These are phyloP conservation scores for Obba rivulosa DNA, from an alignment of 768 basidiomycete genomes.

Conservation along the genomic window DNA sequence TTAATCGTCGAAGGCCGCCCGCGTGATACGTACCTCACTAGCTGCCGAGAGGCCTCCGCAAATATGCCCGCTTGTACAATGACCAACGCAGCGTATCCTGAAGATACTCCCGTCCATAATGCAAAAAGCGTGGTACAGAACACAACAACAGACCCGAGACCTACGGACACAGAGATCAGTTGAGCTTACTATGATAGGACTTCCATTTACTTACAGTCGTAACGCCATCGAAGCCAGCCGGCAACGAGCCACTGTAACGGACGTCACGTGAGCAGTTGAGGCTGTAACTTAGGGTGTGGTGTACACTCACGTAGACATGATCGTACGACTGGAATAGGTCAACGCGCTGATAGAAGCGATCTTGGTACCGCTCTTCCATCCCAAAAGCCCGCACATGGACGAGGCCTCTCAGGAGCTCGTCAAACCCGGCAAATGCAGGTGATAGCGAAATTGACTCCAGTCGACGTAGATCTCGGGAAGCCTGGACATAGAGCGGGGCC, in stretches of 20 bases:
- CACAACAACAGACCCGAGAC: conserved; percentile 67
- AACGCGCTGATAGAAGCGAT: conserved; percentile 55
- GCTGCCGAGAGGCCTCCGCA: conserved; percentile 61
- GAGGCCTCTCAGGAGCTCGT: conserved; percentile 63
- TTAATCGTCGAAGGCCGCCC: no score
- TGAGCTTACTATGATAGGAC: background rate
- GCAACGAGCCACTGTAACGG: conserved; percentile 57
- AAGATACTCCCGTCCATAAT: conserved; percentile 46
- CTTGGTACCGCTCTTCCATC: conserved; percentile 63
- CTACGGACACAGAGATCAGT: conserved; percentile 24
- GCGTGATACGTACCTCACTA: conserved; percentile 60
- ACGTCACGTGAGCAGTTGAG: background rate
- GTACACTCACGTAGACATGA: conserved; percentile 55
- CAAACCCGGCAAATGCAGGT: conserved; percentile 69
- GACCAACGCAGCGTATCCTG: conserved; percentile 64
- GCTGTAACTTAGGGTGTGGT: background rate
- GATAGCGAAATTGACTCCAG: conserved; percentile 64
- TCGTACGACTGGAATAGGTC: conserved; percentile 65
- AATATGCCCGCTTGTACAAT: conserved; percentile 68
- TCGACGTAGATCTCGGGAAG: conserved; percentile 63
- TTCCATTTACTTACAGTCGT: conserved; percentile 48
- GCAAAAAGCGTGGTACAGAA: conserved; percentile 67
- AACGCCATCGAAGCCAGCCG: conserved; percentile 68
- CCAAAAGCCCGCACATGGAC: conserved; percentile 67
- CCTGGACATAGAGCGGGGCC: conserved; percentile 53